A percentile compares a stretch with the other conserved stretches of the same genome.
phyloP scores from a whole-genome alignment of 2,329 filamentous ascomycete species.

The Calonectria pseudoreteaudii region DNA sequence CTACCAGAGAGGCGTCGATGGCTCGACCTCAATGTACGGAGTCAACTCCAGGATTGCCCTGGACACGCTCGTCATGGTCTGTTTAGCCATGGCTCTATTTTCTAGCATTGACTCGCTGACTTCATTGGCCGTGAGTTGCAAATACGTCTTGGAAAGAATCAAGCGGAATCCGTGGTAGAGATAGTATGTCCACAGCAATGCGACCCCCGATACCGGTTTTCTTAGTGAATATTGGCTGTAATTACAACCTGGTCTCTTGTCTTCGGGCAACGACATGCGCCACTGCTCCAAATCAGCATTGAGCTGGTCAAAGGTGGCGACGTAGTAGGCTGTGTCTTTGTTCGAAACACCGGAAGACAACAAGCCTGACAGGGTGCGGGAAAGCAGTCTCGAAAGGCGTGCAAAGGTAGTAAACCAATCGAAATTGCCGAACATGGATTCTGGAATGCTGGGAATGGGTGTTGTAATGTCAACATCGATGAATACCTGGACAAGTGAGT shows the following conservation, averaged over 20 bases:
- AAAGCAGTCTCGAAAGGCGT: conserved; percentile 29
- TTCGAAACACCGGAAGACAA: conserved; percentile 32
- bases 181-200: conserved; percentile 32
- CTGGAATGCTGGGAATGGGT: conserved; percentile 31
- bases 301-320: conserved; percentile 20
- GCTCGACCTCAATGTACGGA: conserved; percentile 36
- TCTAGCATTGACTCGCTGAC: background rate
- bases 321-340: conserved; percentile 19
- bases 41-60: conserved; percentile 33
- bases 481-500: conserved; percentile 18
- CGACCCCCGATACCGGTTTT: conserved; percentile 15
- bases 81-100: background rate
- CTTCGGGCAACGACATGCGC: conserved; percentile 25
- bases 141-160: conserved; percentile 25
- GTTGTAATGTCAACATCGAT: conserved; percentile 31
- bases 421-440: conserved; percentile 32
- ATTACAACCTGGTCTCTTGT: conserved; percentile 1
- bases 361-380: conserved; percentile 25
- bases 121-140: conserved; percentile 18
- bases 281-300: conserved; percentile 33
- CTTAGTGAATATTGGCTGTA: conserved; percentile 10
- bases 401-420: conserved; percentile 29
- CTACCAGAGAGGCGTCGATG: conserved; percentile 37
- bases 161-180: conserved; percentile 36
- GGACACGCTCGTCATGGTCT: conserved; percentile 27